Conservation (phyloP, 2,329 filamentous ascomycete species). For the Phaeosphaeria sp. region DNA sequence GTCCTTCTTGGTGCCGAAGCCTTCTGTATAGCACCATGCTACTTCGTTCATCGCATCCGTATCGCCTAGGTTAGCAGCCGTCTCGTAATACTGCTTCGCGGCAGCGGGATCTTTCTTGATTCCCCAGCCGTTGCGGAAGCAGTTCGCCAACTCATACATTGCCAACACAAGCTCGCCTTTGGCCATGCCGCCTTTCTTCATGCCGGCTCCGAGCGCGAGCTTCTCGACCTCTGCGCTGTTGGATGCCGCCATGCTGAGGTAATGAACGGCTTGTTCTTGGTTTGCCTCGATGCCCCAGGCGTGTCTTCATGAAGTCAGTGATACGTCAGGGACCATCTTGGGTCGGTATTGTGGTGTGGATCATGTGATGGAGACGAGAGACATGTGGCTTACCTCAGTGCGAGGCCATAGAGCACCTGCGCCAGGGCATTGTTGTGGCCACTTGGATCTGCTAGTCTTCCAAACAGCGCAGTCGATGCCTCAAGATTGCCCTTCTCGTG, state of each 20-base stretch:
- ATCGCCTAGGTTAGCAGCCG: slow-evolving; percentile 93
- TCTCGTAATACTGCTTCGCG: slow-evolving; percentile 93
- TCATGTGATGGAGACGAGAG: neutral
- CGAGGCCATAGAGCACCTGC: slow-evolving; percentile 94
- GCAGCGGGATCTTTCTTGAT: slow-evolving; percentile 84
- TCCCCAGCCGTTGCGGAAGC: slow-evolving; percentile 94
- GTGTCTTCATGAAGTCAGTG: slow-evolving; percentile 65
- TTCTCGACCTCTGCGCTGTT: slow-evolving; percentile 89
- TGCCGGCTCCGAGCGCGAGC: slow-evolving; percentile 81
- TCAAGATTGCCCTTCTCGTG: slow-evolving; percentile 84
- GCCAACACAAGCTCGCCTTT: slow-evolving; percentile 96
- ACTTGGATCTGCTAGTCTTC: slow-evolving; percentile 77
- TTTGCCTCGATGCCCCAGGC: slow-evolving; percentile 88
- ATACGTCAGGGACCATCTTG: slow-evolving; percentile 17
- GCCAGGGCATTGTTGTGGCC: slow-evolving; percentile 91
- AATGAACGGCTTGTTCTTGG: slow-evolving; percentile 75
- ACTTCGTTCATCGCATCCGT: slow-evolving; percentile 98
- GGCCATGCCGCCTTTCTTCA: slow-evolving; percentile 91
- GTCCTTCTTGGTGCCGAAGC: slow-evolving; percentile 97
- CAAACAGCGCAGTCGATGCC: slow-evolving; percentile 84
- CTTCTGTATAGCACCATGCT: slow-evolving; percentile 93
- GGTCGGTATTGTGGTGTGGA: slow-evolving; percentile 33
- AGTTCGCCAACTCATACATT: slow-evolving; percentile 93
- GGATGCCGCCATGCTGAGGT: slow-evolving; percentile 85
- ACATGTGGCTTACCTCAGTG: slow-evolving; percentile 69